A percentile compares a stretch with the other conserved stretches of the same genome.
Conservation (phyloP, 345 rosid genomes). For the Arabidopsis arenosa region DNA sequence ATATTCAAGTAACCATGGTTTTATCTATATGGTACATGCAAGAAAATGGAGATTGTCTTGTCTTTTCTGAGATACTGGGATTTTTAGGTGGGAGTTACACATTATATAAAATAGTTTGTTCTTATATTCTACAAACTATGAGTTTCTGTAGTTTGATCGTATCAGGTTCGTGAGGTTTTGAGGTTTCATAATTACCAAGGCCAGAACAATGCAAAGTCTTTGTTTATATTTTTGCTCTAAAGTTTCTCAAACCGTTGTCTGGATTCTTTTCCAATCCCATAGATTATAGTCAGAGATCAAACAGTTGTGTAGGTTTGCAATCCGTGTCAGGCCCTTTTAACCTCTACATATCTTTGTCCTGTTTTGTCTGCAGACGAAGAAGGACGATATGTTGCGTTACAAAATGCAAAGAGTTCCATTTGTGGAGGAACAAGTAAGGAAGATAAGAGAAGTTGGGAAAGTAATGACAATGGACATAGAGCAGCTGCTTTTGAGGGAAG, state of each 20-base stretch:
- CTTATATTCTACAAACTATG: background rate
- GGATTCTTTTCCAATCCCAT: background rate
- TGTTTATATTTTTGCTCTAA: background rate
- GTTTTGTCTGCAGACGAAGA: slow-evolving; percentile 58
- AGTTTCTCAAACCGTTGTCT: background rate
- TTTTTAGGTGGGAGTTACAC: background rate
- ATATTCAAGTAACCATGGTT: background rate
- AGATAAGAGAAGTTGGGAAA: slow-evolving; percentile 67
- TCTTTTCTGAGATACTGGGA: background rate
- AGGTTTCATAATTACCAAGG: background rate
- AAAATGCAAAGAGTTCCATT: slow-evolving; percentile 72
- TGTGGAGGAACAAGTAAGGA: slow-evolving; percentile 89
- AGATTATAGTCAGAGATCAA: background rate
- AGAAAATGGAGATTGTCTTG: background rate
- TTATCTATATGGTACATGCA: background rate
- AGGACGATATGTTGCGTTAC: slow-evolving; percentile 72
- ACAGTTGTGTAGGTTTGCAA: background rate
- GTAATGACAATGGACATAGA: slow-evolving; percentile 73
- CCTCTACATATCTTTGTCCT: slow-evolving; percentile 6
- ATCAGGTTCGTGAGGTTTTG: slow-evolving; percentile 1
- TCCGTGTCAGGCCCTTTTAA: background rate
- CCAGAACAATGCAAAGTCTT: background rate
- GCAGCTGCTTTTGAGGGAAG: slow-evolving; percentile 71
- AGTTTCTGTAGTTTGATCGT: background rate
- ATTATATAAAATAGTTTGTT: background rate